Evolutionary conservation across 495 filamentous ascomycete genomes (phyloP).

Genomic region (Hypoxylon fuscum): DNA sequence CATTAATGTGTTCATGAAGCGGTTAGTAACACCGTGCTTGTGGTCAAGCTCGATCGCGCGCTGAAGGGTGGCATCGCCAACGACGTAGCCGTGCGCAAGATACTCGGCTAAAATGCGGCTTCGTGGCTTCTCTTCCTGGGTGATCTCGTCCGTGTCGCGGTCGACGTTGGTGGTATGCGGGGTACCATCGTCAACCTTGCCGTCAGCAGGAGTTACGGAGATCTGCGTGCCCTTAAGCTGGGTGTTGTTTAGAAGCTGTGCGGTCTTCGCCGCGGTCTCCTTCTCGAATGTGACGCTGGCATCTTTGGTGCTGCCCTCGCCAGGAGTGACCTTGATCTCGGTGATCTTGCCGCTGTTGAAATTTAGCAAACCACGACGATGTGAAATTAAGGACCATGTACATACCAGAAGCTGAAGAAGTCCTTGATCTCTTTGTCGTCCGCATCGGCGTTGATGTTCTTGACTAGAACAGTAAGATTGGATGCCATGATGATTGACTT

Average conservation of each 20-base stretch:
- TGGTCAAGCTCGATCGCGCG: conserved; percentile 87
- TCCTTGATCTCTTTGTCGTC: conserved; percentile 90
- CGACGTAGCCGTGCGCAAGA: conserved; percentile 88
- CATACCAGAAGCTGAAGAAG: conserved; percentile 99
- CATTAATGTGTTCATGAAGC: conserved; percentile 76
- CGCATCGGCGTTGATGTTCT: conserved; percentile 83
- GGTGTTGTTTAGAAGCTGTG: conserved; percentile 95
- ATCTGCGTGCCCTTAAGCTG: conserved; percentile 85
- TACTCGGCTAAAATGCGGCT: conserved; percentile 94
- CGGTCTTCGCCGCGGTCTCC: conserved; percentile 93
- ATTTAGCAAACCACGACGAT: conserved; percentile 36
- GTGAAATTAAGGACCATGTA: neutral
- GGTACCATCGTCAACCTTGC: conserved; percentile 69
- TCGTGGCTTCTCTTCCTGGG: conserved; percentile 94
- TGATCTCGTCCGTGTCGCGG: conserved; percentile 71
- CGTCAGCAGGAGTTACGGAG: conserved; percentile 72
- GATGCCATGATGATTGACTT: conserved; percentile 49
- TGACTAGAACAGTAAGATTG: conserved; percentile 64
- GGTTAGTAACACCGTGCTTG: conserved; percentile 82
- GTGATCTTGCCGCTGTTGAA: conserved; percentile 85
- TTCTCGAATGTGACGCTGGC: conserved; percentile 97
- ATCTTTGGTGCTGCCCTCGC: conserved; percentile 69
- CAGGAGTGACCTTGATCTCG: conserved; percentile 75
- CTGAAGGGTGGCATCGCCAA: conserved; percentile 86
- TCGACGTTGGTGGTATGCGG: conserved; percentile 58